phyloP scores from a whole-genome alignment of 441 rosid genomes.

The Pelargonium exstipulatum region DNA sequence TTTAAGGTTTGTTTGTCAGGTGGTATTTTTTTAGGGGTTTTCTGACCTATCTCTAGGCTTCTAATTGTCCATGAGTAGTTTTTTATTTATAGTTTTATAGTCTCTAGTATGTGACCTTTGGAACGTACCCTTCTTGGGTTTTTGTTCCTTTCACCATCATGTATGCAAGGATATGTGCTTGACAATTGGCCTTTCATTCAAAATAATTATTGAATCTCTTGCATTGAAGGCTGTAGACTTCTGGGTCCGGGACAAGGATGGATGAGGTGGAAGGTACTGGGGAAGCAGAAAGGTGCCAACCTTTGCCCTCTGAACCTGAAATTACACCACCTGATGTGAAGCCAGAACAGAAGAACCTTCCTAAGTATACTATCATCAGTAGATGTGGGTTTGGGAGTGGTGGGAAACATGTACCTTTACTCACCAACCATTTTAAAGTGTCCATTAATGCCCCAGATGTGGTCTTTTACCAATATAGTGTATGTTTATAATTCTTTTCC shows the following conservation, averaged over 20 bases:
- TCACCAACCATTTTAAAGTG: constrained; percentile 68
- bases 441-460: constrained; percentile 45
- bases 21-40: not conserved
- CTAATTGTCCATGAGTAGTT: no score
- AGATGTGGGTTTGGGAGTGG: constrained; percentile 49
- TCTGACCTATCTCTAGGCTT: no score
- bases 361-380: constrained; percentile 39
- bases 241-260: constrained; percentile 33
- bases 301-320: constrained; percentile 29
- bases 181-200: not conserved
- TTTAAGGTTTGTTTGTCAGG: constrained; percentile 3
- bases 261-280: constrained; percentile 25
- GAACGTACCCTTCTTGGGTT: not conserved
- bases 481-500: constrained; percentile 32
- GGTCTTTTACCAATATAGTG: constrained; percentile 73
- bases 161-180: not conserved
- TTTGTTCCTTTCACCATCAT: not conserved
- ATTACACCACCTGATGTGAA: constrained; percentile 24
- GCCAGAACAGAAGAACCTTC: constrained; percentile 29
- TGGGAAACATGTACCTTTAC: constrained; percentile 48
- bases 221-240: constrained; percentile 12
- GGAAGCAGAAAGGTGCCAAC: constrained; percentile 27
- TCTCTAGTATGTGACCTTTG: not conserved
- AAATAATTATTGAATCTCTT: constrained; percentile 9
- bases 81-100: not conserved